phyloP scores from a whole-genome alignment of 1,284 basidiomycete species.

The Cryptococcus depauperatus region DNA sequence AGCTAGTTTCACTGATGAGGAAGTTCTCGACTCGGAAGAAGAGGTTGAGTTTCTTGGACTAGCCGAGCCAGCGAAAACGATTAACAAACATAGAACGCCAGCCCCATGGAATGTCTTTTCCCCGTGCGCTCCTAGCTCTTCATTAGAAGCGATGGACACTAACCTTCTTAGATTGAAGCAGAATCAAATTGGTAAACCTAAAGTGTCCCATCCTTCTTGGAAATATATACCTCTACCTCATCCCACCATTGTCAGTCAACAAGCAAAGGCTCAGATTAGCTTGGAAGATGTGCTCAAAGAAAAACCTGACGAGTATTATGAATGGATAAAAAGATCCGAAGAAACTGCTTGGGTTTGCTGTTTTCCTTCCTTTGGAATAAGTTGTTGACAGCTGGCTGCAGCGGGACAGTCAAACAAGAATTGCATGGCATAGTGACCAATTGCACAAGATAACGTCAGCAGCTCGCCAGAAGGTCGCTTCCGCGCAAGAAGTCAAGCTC shows the following conservation, averaged over 20 bases:
- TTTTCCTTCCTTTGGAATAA: not conserved
- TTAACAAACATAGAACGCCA: constrained; percentile 4
- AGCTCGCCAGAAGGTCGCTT: constrained; percentile 17
- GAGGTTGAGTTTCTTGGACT: constrained; percentile 20
- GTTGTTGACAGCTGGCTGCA: not conserved
- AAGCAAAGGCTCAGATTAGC: not conserved
- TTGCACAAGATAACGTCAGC: constrained; percentile 17
- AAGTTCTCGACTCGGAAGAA: constrained; percentile 27
- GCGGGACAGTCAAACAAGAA: constrained; percentile 18
- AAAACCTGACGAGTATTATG: constrained; percentile 21
- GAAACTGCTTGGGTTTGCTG: constrained; percentile 29
- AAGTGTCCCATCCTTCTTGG: not conserved
- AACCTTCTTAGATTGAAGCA: no score
- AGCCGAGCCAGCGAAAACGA: not conserved
- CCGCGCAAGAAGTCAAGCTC: constrained; percentile 8
- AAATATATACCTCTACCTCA: not conserved
- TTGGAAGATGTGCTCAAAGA: constrained; percentile 18
- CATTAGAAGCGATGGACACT: no score
- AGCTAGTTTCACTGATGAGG: constrained; percentile 17
- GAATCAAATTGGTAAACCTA: not conserved
- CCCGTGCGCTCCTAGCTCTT: not conserved
- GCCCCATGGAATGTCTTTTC: constrained; percentile 3
- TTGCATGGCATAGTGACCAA: constrained; percentile 17
- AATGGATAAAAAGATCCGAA: constrained; percentile 29
- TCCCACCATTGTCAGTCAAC: not conserved